Base-by-base conservation (phyloP, 2,329 filamentous ascomycete species). In the Pseudocercospora eumusae region DNA sequence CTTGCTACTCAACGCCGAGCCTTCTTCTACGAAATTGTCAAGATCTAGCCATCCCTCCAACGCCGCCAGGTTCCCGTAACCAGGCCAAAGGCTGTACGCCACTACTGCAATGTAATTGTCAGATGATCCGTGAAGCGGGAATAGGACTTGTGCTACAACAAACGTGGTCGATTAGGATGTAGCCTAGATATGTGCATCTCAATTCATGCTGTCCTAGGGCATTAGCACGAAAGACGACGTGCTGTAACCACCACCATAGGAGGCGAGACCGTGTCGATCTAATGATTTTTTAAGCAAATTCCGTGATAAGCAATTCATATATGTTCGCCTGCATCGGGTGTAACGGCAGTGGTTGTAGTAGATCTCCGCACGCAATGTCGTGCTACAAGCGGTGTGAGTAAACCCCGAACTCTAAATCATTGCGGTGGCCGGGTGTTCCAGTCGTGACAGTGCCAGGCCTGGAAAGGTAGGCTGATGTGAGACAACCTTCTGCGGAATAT, bases 301-400 rank as follows among this genome's bases (percentile, higher is more conserved):
- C 47, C 4, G n/a, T 52, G 47, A 28, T 31, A 52, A 52, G 25
- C 25, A 13, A 2, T 52, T 25, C 20, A 15, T n/a, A n/a, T 28
- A 23, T 52, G 20, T 52, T 52, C 23, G 47, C 25, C 5, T 5
- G 47, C 47, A 25, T 28, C 47, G 21, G 47, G 47, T 25, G 6
- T 10, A 25, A 52, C 25, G 47, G 15, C 23, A 52, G 13, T 25
- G 25, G 25, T 27, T 27, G 47, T 15, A 28, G 47, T 28, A 52
- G 47, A 8, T 52, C 47, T 52, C 23, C 15, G 23, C 47, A 50
- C 4, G 13, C n/a, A 23, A 23, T 52, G 47, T 18, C 47, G 47
- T 52, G 47, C 47, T 52, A 10, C 21, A 52, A 52, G 47, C 47
- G 47, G 47, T 52, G 47, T 52, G 47, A 52, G 47, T 31, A 31